Percentiles rank a stretch among this genome's conserved stretches.
Evolutionary conservation across 2,329 filamentous ascomycete species (phyloP).

Genomic region (Nemania sp.): DNA sequence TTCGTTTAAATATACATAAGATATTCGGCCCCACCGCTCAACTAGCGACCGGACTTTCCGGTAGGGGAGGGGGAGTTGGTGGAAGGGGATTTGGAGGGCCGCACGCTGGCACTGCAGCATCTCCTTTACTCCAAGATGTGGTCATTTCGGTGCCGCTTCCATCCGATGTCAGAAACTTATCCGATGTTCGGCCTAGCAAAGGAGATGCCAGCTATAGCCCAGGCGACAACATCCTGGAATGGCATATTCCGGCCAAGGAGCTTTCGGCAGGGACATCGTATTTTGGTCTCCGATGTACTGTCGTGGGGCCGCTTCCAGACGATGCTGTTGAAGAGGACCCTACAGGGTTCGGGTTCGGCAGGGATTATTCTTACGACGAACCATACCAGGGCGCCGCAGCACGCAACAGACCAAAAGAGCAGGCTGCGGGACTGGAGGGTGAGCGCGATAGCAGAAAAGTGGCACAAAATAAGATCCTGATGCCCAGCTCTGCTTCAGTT

Average conservation of each 20-base stretch:
- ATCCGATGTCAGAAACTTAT: conserved; percentile 76
- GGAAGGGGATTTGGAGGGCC: conserved; percentile 49
- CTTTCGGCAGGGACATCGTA: conserved; percentile 66
- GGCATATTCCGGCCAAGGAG: conserved; percentile 80
- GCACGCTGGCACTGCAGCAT: conserved; percentile 57
- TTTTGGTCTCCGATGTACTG: conserved; percentile 78
- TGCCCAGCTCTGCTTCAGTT: conserved; percentile 77
- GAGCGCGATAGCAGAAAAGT: conserved; percentile 59
- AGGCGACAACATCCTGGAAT: conserved; percentile 73
- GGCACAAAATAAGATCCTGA: conserved; percentile 73
- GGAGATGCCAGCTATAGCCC: conserved; percentile 84
- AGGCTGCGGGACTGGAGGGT: conserved; percentile 40
- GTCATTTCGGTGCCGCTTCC: conserved; percentile 79
- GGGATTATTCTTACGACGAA: conserved; percentile 57
- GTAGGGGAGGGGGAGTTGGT: conserved; percentile 46
- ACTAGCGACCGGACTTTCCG: conserved; percentile 44
- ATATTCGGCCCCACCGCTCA: conserved; percentile 54
- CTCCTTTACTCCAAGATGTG: conserved; percentile 74
- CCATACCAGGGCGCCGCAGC: conserved; percentile 55
- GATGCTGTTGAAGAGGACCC: conserved; percentile 51
- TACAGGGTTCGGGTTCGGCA: conserved; percentile 56
- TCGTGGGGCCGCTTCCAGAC: conserved; percentile 66
- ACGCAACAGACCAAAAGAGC: conserved; percentile 41
- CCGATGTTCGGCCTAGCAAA: conserved; percentile 76
- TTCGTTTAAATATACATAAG: conserved; percentile 72